Evolutionary conservation across 179 eudicot species (phyloP).

Genomic region (Actinidia chinensis): DNA sequence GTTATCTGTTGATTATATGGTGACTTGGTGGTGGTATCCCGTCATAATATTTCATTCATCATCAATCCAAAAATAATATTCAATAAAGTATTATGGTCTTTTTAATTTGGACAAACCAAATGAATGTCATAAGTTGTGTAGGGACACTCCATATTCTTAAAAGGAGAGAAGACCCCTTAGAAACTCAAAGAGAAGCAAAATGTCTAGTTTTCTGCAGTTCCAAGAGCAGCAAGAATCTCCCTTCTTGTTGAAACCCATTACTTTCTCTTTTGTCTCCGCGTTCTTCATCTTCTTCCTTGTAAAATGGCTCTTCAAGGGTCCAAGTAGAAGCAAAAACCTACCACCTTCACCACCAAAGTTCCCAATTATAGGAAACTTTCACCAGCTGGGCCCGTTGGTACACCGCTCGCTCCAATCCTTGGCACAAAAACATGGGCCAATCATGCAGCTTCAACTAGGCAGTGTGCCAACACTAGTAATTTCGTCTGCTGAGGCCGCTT

Average conservation of each 20-base stretch:
- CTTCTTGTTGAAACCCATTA: not conserved
- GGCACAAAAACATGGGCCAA: not conserved
- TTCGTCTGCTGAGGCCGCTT: not conserved
- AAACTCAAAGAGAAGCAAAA: too few relatives aligned
- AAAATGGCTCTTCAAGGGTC: not conserved
- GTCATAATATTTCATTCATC: too few relatives aligned
- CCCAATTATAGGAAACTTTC: conserved; percentile 1
- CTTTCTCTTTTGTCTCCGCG: not conserved
- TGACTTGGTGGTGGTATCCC: too few relatives aligned
- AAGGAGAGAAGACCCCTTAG: too few relatives aligned
- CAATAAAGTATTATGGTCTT: too few relatives aligned
- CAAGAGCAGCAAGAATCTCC: not conserved
- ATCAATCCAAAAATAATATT: too few relatives aligned
- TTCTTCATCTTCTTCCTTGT: not conserved
- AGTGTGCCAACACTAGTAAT: not conserved
- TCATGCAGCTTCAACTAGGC: not conserved
- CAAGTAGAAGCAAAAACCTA: not conserved
- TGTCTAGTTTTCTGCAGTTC: too few relatives aligned
- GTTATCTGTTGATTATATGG: too few relatives aligned
- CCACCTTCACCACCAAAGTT: conserved; percentile 11
- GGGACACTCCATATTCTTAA: too few relatives aligned
- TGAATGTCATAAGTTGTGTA: too few relatives aligned
- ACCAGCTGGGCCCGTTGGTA: not conserved
- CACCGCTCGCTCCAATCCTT: not conserved
- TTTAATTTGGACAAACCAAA: too few relatives aligned